Evolutionary conservation across 2,329 filamentous ascomycete species (phyloP).

Genomic region (Aspergillus vadensis): DNA sequence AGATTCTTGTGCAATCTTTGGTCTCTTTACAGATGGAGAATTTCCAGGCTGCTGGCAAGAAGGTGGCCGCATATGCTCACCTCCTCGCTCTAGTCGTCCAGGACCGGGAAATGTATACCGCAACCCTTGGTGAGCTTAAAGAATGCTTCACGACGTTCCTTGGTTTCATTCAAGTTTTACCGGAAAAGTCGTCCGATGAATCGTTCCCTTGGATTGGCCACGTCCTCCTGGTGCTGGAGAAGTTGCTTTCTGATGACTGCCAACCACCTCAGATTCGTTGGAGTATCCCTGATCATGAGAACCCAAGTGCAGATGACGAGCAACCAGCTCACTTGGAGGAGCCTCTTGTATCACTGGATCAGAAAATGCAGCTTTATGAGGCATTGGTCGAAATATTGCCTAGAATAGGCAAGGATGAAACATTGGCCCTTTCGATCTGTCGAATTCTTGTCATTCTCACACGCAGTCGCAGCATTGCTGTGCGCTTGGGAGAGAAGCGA

Average conservation of each 20-base stretch:
- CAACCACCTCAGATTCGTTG: constrained; percentile 75
- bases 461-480: constrained; percentile 72
- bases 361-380: constrained; percentile 72
- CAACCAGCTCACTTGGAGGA: constrained; percentile 62
- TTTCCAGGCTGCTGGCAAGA: constrained; percentile 60
- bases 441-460: constrained; percentile 87
- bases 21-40: constrained; percentile 66
- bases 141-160: constrained; percentile 76
- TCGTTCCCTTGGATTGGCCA: constrained; percentile 92
- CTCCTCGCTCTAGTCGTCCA: constrained; percentile 85
- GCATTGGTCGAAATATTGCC: constrained; percentile 81
- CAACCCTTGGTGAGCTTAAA: constrained; percentile 72
- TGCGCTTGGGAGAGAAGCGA: constrained; percentile 77
- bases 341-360: constrained; percentile 62
- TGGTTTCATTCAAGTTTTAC: constrained; percentile 70
- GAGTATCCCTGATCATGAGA: constrained; percentile 57
- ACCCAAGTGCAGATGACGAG: constrained; percentile 51
- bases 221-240: constrained; percentile 85
- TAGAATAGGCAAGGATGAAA: constrained; percentile 82
- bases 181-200: constrained; percentile 70
- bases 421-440: constrained; percentile 77
- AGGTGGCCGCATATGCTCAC: constrained; percentile 89
- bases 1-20: constrained; percentile 80
- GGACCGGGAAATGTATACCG: constrained; percentile 76
- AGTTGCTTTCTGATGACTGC: constrained; percentile 84